Conservation (phyloP, 768 basidiomycete genomes). For the Mycena metata region DNA sequence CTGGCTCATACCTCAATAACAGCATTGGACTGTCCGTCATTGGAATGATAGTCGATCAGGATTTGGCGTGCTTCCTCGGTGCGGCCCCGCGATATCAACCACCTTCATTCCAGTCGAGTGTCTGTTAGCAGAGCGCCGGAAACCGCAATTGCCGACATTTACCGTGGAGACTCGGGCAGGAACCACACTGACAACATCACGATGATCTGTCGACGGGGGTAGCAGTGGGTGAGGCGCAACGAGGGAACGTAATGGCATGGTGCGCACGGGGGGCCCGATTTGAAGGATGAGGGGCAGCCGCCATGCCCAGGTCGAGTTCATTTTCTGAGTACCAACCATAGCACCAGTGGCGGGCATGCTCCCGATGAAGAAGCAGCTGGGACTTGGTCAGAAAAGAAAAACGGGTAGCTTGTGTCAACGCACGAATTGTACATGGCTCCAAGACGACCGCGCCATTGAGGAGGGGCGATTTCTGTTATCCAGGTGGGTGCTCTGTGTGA, state of each 20-base stretch:
- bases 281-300: slow-evolving; percentile 71
- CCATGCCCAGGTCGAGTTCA: slow-evolving; percentile 69
- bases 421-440: slow-evolving; percentile 65
- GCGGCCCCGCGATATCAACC: slow-evolving; percentile 51
- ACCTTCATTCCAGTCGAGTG: slow-evolving; percentile 1
- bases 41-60: slow-evolving; percentile 45
- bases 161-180: slow-evolving; percentile 40
- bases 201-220: slow-evolving; percentile 44
- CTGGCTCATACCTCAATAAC: slow-evolving; percentile 39
- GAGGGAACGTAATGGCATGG: neutral
- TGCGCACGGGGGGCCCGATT: slow-evolving; percentile 42
- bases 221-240: neutral
- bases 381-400: too few relatives aligned
- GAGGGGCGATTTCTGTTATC: slow-evolving; percentile 51
- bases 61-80: slow-evolving; percentile 49
- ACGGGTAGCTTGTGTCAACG: too few relatives aligned
- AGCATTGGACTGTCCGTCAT: slow-evolving; percentile 42
- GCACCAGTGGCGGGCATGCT: slow-evolving; percentile 43
- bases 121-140: too few relatives aligned
- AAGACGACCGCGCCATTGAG: slow-evolving; percentile 50
- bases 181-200: slow-evolving; percentile 58
- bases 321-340: slow-evolving; percentile 57
- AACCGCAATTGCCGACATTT: too few relatives aligned
- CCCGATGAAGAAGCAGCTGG: slow-evolving; percentile 40
- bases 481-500: slow-evolving; percentile 58